Conservation (phyloP, 192 early-diverging fungal genomes). For the Rhizophagus prolifer region DNA sequence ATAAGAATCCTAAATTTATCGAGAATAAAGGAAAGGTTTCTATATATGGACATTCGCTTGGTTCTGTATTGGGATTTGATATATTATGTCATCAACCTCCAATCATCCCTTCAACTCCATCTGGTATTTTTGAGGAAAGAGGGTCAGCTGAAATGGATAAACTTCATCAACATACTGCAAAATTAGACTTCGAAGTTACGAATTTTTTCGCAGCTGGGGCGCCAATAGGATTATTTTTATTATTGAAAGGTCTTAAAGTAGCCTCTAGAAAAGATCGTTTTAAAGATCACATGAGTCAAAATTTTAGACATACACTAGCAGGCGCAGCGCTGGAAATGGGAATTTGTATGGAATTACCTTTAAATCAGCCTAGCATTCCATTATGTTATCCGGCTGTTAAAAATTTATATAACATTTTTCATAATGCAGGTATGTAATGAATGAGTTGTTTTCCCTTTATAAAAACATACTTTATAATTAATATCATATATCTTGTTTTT, state of each 20-base stretch:
- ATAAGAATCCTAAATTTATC: constrained; percentile 75
- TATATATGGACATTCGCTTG: constrained; percentile 78
- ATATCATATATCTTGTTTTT: background rate
- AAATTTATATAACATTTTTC: constrained; percentile 81
- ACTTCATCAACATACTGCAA: constrained; percentile 32
- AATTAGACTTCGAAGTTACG: constrained; percentile 67
- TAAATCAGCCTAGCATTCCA: constrained; percentile 31
- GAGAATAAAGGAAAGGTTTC: constrained; percentile 64
- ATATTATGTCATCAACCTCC: constrained; percentile 69
- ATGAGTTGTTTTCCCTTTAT: background rate
- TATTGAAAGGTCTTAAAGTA: constrained; percentile 72
- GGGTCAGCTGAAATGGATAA: constrained; percentile 24
- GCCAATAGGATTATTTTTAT: constrained; percentile 73
- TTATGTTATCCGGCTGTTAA: constrained; percentile 62
- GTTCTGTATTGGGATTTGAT: constrained; percentile 76
- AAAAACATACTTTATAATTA: background rate
- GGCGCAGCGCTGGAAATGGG: constrained; percentile 10
- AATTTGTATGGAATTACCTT: constrained; percentile 31
- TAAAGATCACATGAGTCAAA: background rate
- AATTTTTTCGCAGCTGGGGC: constrained; percentile 78
- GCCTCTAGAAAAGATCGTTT: constrained; percentile 41
- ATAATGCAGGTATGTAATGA: constrained; percentile 44
- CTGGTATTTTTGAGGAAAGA: constrained; percentile 36
- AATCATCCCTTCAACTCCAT: constrained; percentile 37
- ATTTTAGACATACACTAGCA: background rate